phyloP scores from a whole-genome alignment of 2,329 filamentous ascomycete species.

The Claviceps sp. region DNA sequence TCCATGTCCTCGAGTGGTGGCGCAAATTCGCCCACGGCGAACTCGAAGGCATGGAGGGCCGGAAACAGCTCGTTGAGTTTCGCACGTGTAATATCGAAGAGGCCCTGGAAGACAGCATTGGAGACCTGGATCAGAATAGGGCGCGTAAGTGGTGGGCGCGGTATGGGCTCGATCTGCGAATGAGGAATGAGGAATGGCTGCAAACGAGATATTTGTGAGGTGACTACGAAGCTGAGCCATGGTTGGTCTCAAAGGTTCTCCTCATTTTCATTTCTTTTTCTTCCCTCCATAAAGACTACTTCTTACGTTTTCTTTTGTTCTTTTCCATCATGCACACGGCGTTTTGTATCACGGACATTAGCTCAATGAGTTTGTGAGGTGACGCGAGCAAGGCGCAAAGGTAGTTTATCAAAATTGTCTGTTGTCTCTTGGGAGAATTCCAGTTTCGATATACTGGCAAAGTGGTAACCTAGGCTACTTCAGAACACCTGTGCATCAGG shows the following conservation, averaged over 20 bases:
- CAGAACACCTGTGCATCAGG: too few relatives aligned
- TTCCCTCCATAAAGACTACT: too few relatives aligned
- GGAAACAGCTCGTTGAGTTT: constrained; percentile 66
- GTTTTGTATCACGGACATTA: too few relatives aligned
- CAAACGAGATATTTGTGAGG: constrained; percentile 47
- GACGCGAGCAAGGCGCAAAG: not conserved
- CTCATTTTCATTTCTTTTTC: too few relatives aligned
- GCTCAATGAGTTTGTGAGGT: not conserved
- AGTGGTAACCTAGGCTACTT: too few relatives aligned
- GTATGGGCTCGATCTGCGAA: constrained; percentile 68
- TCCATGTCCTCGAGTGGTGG: constrained; percentile 88
- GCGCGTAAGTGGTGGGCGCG: constrained; percentile 79
- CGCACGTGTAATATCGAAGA: constrained; percentile 94
- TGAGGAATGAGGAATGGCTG: constrained; percentile 84
- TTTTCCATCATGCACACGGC: too few relatives aligned
- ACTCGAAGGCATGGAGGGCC: constrained; percentile 39
- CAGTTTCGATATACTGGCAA: too few relatives aligned
- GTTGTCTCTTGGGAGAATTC: too few relatives aligned
- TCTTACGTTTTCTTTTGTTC: too few relatives aligned
- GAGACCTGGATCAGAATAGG: constrained; percentile 45
- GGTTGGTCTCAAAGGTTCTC: too few relatives aligned
- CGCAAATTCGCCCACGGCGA: constrained; percentile 50
- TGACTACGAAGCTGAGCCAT: not conserved
- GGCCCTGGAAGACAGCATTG: constrained; percentile 76
- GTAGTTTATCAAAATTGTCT: not conserved